Base-by-base conservation (phyloP, 129 eudicot genomes). In the Pittosporum tobira region DNA sequence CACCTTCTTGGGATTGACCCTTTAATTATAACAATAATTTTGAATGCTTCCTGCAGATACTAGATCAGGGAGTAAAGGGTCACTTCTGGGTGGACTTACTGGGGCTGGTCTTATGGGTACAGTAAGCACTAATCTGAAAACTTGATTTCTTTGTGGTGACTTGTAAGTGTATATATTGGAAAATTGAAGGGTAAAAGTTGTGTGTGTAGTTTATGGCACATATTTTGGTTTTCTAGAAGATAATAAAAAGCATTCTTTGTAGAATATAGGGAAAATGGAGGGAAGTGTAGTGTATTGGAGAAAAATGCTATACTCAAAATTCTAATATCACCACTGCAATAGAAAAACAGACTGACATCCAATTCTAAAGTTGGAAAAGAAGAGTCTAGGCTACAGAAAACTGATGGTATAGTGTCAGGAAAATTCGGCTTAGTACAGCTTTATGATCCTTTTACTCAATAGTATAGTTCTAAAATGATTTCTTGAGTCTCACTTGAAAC, bases 51-150 rank as follows among this genome's bases (percentile, higher is more conserved):
- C 14, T 25, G 45, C 71, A 77, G 83, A 77, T 25, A 73, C 64
- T 38, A 77, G 71, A 64, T 67, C 79, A 23, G 69, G 78, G 66
- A 77, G 83, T 68, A 77, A 77, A 68, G 83, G 76, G 58, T 77
- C 83, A n/a, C 79, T 77, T 30, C 58, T 69, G 31, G 83, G 83
- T 1, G 83, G 83, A 61, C 72, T 77, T 25, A 64, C 83, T 8
- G 83, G 83, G 16, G 79, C 72, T 28, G 34, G 47, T 73, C 75
- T 77, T 56, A 73, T 77, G 83, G 66, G 62, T n/a, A 65, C 57
- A 0, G 83, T 77, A 73, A 68, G 83, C 68, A 40, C 13, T 61
- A n/a, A 19, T 21, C 16, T 25, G 43, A 53, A 57, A 20, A 43
- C 30, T 24, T n/a, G 24, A 4, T 51, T 28, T 42, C 40, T 34